A percentile compares a stretch with the other conserved stretches of the same genome.
phyloP scores from a whole-genome alignment of 108 stramenopile genomes.

The Cyclotella baltica region DNA sequence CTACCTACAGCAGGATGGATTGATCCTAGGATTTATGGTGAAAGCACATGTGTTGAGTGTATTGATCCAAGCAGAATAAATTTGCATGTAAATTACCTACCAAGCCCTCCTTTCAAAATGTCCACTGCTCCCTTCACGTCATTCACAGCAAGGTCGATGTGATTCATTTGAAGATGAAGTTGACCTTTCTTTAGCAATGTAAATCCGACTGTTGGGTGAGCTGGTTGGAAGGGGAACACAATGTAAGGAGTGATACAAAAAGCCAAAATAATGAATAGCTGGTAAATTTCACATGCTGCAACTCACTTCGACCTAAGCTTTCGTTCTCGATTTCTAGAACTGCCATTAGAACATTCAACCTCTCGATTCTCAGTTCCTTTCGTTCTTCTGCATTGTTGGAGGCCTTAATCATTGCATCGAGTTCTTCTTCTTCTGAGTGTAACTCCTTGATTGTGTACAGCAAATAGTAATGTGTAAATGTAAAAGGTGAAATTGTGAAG shows the following conservation, averaged over 20 bases:
- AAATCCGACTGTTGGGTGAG: slow-evolving; percentile 49
- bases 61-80: no score
- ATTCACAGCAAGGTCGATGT: slow-evolving; percentile 50
- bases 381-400: slow-evolving; percentile 12
- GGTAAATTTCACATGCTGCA: neutral
- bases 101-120: slow-evolving; percentile 42
- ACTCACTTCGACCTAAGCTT: slow-evolving; percentile 40
- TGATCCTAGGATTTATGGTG: no score
- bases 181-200: slow-evolving; percentile 49
- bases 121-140: slow-evolving; percentile 40
- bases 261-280: no score
- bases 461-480: no score
- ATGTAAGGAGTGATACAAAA: neutral
- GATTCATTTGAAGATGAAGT: slow-evolving; percentile 52
- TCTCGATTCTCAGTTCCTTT: slow-evolving; percentile 37
- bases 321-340: slow-evolving; percentile 51
- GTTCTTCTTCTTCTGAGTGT: slow-evolving; percentile 38
- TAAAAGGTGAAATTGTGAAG: no score
- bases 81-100: no score
- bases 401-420: slow-evolving; percentile 20
- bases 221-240: slow-evolving; percentile 4
- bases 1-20: slow-evolving; percentile 50
- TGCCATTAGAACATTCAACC: slow-evolving; percentile 40
- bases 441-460: no score
- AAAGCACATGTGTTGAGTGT: no score